phyloP scores from a whole-genome alignment of 2,329 filamentous ascomycete species.

The Botrytis fabae region DNA sequence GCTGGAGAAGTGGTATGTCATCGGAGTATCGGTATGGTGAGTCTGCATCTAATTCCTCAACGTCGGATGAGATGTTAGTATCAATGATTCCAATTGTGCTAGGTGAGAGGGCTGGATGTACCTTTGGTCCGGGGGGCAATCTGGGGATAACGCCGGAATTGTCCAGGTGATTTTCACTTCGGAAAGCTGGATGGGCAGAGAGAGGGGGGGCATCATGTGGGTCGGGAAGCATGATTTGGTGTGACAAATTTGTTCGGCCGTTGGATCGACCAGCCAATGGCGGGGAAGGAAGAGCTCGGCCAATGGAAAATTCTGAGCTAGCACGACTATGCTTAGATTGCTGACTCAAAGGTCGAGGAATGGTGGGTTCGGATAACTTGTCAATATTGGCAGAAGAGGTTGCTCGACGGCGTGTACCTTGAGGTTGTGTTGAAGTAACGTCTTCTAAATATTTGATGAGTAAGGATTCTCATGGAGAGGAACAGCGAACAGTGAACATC shows the following conservation, averaged over 20 bases:
- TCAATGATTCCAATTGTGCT: slow-evolving; percentile 27
- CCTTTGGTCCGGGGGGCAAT: slow-evolving; percentile 23
- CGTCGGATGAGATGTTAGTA: slow-evolving; percentile 38
- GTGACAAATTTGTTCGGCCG: slow-evolving; percentile 39
- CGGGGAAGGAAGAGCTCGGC: slow-evolving; percentile 54
- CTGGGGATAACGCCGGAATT: slow-evolving; percentile 28
- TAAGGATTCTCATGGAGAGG: not conserved
- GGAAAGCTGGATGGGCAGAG: slow-evolving; percentile 39
- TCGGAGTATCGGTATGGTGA: slow-evolving; percentile 67
- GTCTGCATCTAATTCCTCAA: slow-evolving; percentile 68
- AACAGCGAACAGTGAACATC: not conserved
- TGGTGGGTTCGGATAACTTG: slow-evolving; percentile 50
- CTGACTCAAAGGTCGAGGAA: slow-evolving; percentile 56
- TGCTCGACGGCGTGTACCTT: slow-evolving; percentile 55
- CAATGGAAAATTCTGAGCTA: slow-evolving; percentile 67
- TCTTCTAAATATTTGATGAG: slow-evolving; percentile 14
- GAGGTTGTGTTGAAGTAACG: not conserved
- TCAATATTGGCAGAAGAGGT: slow-evolving; percentile 64
- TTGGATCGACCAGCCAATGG: slow-evolving; percentile 42
- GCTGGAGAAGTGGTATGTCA: slow-evolving; percentile 65
- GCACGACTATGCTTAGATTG: slow-evolving; percentile 68
- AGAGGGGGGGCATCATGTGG: slow-evolving; percentile 38
- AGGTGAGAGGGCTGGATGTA: slow-evolving; percentile 31
- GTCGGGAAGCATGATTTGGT: slow-evolving; percentile 37
- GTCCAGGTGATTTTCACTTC: slow-evolving; percentile 33